A percentile compares a stretch with the other conserved stretches of the same genome.
These are phyloP conservation scores for Trypanosoma melophagium DNA, from an alignment of 208 protist genomes.

Conservation along the genomic window DNA sequence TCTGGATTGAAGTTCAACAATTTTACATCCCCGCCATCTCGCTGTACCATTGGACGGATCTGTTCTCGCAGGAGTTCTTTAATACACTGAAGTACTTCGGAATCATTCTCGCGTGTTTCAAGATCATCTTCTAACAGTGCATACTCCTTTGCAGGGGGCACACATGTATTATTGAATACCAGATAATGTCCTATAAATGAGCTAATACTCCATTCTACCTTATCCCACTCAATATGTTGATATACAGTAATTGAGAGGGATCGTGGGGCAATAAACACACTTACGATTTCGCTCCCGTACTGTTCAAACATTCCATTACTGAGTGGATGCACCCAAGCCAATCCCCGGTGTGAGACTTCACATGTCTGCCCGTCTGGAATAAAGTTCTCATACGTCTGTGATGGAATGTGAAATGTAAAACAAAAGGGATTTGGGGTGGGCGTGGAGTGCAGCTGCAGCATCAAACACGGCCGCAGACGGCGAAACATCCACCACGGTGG, in stretches of 20 bases:
- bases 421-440: slow-evolving; percentile 87
- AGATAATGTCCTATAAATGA: slow-evolving; percentile 89
- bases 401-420: slow-evolving; percentile 72
- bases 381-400: slow-evolving; percentile 75
- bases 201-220: slow-evolving; percentile 85
- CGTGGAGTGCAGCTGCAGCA: slow-evolving; percentile 76
- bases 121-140: slow-evolving; percentile 86
- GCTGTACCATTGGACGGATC: slow-evolving; percentile 92
- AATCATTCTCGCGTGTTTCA: slow-evolving; percentile 56
- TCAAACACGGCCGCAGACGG: slow-evolving; percentile 23
- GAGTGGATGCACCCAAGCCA: slow-evolving; percentile 86
- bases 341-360: slow-evolving; percentile 81
- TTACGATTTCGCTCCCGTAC: slow-evolving; percentile 79
- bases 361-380: slow-evolving; percentile 76
- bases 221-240: slow-evolving; percentile 65
- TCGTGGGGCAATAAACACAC: slow-evolving; percentile 80
- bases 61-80: slow-evolving; percentile 92
- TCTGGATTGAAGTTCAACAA: slow-evolving; percentile 84
- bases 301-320: slow-evolving; percentile 87
- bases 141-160: slow-evolving; percentile 76
- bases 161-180: slow-evolving; percentile 66
- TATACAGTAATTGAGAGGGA: slow-evolving; percentile 77
- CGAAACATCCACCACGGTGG: slow-evolving; percentile 52
- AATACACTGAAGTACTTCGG: slow-evolving; percentile 90
- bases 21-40: slow-evolving; percentile 92